Evolutionary conservation across 148 eudicot genomes (phyloP), one percentile per base, ranked within the genome.

Genomic region (Cornus controversa): DNA sequence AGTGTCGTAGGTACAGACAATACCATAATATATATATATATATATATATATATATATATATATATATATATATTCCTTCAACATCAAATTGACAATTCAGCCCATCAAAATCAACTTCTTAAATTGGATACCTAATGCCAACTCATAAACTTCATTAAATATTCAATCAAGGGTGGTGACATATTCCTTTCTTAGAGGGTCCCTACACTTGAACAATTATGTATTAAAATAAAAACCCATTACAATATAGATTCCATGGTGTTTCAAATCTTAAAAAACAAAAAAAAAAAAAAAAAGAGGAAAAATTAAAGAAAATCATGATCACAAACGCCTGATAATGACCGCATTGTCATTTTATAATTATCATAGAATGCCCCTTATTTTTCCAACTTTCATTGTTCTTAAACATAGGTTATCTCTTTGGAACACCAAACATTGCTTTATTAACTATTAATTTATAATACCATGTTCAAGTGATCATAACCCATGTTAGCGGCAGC

Each of bases 241-340:
- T 42, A 42, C 7, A 23, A 57, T 16, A 70, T 40, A n/a, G 54
- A 70, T 70, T 70, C 73, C 73, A 10, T n/a, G 57, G 73, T 24
- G 29, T 70, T 37, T 70, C 18, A 70, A 70, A 70, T 70, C 73
- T 70, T 70, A 40, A 70, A 40, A 2, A 10, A 42, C 18, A 24
- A 34, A 68, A 31, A 68, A n/a, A 40, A 70, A 40, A 2, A 10
- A 42, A 7, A 24, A 34, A 68, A 31, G 34, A 7, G 47, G 42
- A 40, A 23, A 70, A 45, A 29, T 70, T 42, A 24, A 42, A 70
- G 29, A 70, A 42, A 36, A 70, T 40, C 1, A 23, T 42, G 27
- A 42, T 67, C 40, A 36, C n/a, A 27, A 69, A 25, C 47, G 73
- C 57, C 57, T 42, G 73, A 70, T 40, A 40, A 70, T 70, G 57